These are phyloP conservation scores for Xerocomellus dryophilus DNA, from an alignment of 768 basidiomycete species.

Conservation along the genomic window DNA sequence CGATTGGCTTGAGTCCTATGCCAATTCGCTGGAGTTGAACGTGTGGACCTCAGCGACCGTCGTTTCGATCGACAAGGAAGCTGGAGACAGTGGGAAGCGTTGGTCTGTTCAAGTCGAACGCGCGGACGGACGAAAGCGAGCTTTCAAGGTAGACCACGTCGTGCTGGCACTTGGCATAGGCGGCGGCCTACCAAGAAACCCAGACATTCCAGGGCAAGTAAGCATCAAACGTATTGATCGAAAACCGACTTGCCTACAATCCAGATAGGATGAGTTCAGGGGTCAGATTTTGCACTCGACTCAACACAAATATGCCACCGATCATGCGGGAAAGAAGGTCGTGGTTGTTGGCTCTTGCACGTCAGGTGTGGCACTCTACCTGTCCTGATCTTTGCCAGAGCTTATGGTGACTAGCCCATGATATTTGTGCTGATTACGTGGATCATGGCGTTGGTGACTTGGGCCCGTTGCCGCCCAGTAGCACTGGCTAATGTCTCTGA, in stretches of 20 bases:
- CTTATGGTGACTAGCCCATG: conserved; percentile 38
- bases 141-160: conserved; percentile 47
- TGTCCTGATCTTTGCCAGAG: not conserved
- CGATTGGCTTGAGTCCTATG: conserved; percentile 66
- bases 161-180: conserved; percentile 49
- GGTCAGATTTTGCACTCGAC: conserved; percentile 62
- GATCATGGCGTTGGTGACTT: conserved; percentile 44
- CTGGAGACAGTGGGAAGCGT: conserved; percentile 31
- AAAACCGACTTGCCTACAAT: not conserved
- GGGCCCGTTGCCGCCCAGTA: not conserved
- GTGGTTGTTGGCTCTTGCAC: conserved; percentile 67
- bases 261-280: conserved; percentile 51
- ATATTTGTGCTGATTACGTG: conserved; percentile 47
- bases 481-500: not conserved
- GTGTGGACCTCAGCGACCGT: conserved; percentile 55
- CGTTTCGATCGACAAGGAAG: conserved; percentile 25
- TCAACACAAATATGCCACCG: conserved; percentile 50
- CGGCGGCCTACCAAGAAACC: conserved; percentile 43
- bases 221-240: not conserved
- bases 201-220: conserved; percentile 44
- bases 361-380: conserved; percentile 41
- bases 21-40: conserved; percentile 56
- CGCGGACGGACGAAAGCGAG: conserved; percentile 33
- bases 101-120: conserved; percentile 45
- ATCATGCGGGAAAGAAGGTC: conserved; percentile 67